Evolutionary conservation across 2,329 filamentous ascomycete species (phyloP), one percentile per base, ranked within the genome.

Genomic region (Fusarium sp.): DNA sequence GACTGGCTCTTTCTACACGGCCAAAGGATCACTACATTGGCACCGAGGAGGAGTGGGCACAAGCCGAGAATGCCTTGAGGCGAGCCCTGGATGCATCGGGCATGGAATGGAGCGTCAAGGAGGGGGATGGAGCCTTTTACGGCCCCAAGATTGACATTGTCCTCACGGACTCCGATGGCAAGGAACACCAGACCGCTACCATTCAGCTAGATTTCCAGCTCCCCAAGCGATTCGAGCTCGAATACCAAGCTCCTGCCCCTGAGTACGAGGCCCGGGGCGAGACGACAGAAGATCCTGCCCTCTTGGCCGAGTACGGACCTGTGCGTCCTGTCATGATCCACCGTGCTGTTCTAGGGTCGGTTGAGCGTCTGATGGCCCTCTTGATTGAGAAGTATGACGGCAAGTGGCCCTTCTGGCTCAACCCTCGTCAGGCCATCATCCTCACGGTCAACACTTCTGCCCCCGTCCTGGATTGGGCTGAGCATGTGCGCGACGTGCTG

Each of bases 131-230:
- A 13, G 94, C 94, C 5, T 97, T 97, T 76, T 97, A 97, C 75
- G 94, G 94, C 0, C 94, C 94, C 34, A 97, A 97, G 82, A 97
- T 97, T 70, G 94, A 97, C 76, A 92, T 97, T 46, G 89, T 97
- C 40, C 81, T 97, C 47, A 89, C 88, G 65, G 94, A 97, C 76
- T 91, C 91, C 1, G 88, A 93, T 75, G 93, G 93, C 8, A 97
- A 95, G 77, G 92, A 94, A 75, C 94, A 97, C 77, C 94, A 97
- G 78, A 93, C 94, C 3, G 94, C 94, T 4, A 97, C 94, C 0
- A 91, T 97, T 53, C 94, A 97, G 82, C 88, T 97, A 30, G 94
- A 97, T 78, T 97, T 97, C 78, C 94, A 97, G 80, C 85, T 97
- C 2, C 94, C 94, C 1, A 92, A 93, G 76, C 89, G 94, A 12